Percentiles rank a stretch among this genome's conserved stretches.
phyloP scores from a whole-genome alignment of 768 basidiomycete species.

The Xerocomus potaroensis region DNA sequence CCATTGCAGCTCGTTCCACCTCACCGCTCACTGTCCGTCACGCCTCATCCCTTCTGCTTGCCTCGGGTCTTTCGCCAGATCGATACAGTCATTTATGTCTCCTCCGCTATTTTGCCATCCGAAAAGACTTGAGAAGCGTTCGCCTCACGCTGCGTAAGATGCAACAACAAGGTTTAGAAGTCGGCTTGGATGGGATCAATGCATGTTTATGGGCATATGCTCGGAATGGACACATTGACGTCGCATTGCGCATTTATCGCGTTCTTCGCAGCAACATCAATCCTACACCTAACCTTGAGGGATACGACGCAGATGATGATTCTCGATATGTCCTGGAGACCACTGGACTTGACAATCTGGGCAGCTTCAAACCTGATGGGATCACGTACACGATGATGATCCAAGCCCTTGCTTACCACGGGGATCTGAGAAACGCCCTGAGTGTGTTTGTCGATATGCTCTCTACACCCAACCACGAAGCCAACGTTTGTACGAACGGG shows the following conservation, averaged over 20 bases:
- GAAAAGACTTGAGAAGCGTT: constrained; percentile 47
- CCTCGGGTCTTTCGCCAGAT: constrained; percentile 53
- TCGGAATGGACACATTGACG: constrained; percentile 45
- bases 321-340: constrained; percentile 36
- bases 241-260: constrained; percentile 61
- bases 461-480: constrained; percentile 38
- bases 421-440: constrained; percentile 55
- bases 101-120: constrained; percentile 50
- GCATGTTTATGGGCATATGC: constrained; percentile 68
- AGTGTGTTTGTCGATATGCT: constrained; percentile 67
- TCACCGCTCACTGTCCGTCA: constrained; percentile 42
- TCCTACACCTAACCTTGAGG: constrained; percentile 32
- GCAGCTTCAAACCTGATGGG: constrained; percentile 49
- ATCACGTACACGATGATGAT: constrained; percentile 67
- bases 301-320: constrained; percentile 36
- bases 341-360: constrained; percentile 43
- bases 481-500: constrained; percentile 27
- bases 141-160: constrained; percentile 54
- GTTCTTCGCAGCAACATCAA: constrained; percentile 52
- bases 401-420: constrained; percentile 67
- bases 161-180: constrained; percentile 42
- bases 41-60: constrained; percentile 49
- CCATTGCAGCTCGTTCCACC: constrained; percentile 54
- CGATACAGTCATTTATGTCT: constrained; percentile 59
- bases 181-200: constrained; percentile 67